Evolutionary conservation across 2,329 filamentous ascomycete species (phyloP), one percentile per base, ranked within the genome.

Genomic region (Xenoacremonium recifei): DNA sequence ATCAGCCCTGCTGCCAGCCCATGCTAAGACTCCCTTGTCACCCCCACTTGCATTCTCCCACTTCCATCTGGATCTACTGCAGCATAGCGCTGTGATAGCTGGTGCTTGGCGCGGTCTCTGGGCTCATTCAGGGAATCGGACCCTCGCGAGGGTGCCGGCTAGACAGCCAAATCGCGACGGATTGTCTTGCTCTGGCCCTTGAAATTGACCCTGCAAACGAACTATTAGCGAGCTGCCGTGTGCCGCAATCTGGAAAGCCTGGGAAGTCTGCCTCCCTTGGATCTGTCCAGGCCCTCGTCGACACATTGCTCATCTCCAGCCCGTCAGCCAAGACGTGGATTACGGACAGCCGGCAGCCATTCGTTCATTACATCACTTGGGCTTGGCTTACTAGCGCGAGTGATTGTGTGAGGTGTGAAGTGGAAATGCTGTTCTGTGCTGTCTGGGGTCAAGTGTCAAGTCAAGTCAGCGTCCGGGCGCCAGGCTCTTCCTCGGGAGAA

Each of bases 401-500:
- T 49, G 45, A 53, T 53, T 53, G 50, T 50, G 21, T 29, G n/a
- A n/a, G n/a, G n/a, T n/a, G n/a, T n/a, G n/a, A n/a, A n/a, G n/a
- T n/a, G n/a, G n/a, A n/a, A n/a, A n/a, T n/a, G n/a, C n/a, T n/a
- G n/a, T n/a, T n/a, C n/a, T n/a, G n/a, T n/a, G n/a, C n/a, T n/a
- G n/a, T n/a, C n/a, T n/a, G n/a, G n/a, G n/a, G n/a, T n/a, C n/a
- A n/a, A n/a, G n/a, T n/a, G n/a, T n/a, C n/a, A n/a, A n/a, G n/a
- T n/a, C n/a, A n/a, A n/a, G n/a, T n/a, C n/a, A n/a, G n/a, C n/a
- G n/a, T 21, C 34, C 34, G 31, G 33, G 21, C 30, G 39, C 35
- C 41, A 42, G 50, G 50, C 45, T 54, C 48, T 53, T 51, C 42
- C 21, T 53, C 50, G 50, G 50, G n/a, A n/a, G n/a, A n/a, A n/a